Base-by-base conservation (phyloP, 495 filamentous ascomycete species). In the Extremus antarcticus region DNA sequence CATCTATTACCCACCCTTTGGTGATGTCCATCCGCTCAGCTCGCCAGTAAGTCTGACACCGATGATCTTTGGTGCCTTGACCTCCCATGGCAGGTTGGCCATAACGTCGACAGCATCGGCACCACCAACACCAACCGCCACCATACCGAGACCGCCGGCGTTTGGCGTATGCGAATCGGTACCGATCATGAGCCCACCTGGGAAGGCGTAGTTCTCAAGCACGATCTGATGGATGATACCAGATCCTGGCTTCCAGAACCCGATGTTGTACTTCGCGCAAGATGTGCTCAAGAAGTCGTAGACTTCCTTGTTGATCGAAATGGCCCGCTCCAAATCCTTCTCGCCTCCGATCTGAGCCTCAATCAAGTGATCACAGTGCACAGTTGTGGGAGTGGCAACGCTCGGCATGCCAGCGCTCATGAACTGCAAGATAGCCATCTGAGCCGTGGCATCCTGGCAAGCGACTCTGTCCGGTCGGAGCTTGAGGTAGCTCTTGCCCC, bases 201-300 rank as follows among this genome's bases (percentile, higher is more conserved):
- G 92, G 83, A 97, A 92, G 70, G 88, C 90, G 70, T 97, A 97
- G 80, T 97, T 97, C 79, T 98, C 92, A 40, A 98, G 79, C 60
- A 98, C 72, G 66, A 97, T 97, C 78, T 98, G 92, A 74, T 98
- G 92, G 68, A 98, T 98, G 76, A 98, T 98, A 80, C 92, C 92
- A 65, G 92, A 97, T 57, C 92, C 92, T 58, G 92, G 94, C 70
- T 79, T 86, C 92, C 92, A 98, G 84, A 98, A 98, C 76, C 94
- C 94, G 68, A 98, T 97, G 77, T 95, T 90, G 80, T 97, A 98
- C 79, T 96, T 98, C 61, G 90, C 92, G 65, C 92, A 97, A 55
- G 94, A 84, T 50, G 84, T 83, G 52, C 90, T 83, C 68, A 98
- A 77, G 81, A 98, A 98, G 72, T 98, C 88, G 74, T 97, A 98